Evolutionary conservation across 192 early-diverging fungal species (phyloP), one percentile per base, ranked within the genome.

Genomic region (Allomyces javanicus): DNA sequence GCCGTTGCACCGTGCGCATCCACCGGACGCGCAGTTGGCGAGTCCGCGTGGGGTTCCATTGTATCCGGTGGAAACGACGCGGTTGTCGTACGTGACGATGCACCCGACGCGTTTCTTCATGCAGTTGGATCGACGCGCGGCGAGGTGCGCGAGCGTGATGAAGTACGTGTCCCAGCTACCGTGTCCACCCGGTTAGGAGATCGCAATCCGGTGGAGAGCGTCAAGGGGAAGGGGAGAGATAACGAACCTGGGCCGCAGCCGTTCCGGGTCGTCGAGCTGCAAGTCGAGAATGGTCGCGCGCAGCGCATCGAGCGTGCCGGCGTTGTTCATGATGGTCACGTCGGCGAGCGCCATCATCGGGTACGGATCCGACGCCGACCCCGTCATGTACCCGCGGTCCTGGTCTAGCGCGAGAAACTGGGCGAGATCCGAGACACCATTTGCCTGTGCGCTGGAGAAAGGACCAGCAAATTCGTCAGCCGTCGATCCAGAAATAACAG

Each of bases 61-160:
- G 74, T 99, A 99, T n/a, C 96, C 96, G 19, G 94, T 97, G 3
- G 94, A 87, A 61, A 99, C 88, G 26, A 99, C 88, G 61, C 90
- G 79, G 44, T 74, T 80, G 64, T 97, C 86, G 64, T 87, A 88
- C 22, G 91, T 89, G 24, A 97, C 72, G 17, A 99, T 91, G 73
- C 89, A 92, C 1, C 97, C 97, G 12, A 99, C 97, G 33, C 91
- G 82, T 24, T 95, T 83, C 66, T 99, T 99, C 97, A 99, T 99
- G 77, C 92, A 99, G 68, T 99, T 99, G 21, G 86, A 87, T 43
- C 95, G 75, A 27, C 80, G 76, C 9, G 95, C 88, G 12, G 94
- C 95, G 43, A 97, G 78, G 69, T 94, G 87, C 4, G 92, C 91
- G 22, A 99, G 73, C 25, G 85, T 78, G 89, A 99, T 96, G 75